phyloP scores from a whole-genome alignment of 306 rosid species.

The Calophaca sinica region DNA sequence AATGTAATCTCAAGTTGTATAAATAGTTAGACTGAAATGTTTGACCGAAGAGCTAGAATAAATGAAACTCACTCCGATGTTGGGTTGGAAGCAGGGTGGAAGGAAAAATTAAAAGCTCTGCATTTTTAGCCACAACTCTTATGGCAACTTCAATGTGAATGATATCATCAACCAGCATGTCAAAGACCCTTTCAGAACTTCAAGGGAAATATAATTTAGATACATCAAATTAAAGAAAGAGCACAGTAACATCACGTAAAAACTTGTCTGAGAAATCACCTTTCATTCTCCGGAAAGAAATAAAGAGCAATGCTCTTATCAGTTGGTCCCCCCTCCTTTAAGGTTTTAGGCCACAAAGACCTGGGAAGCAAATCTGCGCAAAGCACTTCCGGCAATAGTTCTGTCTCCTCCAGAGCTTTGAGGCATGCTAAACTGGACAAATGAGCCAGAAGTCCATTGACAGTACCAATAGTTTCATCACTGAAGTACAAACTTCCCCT shows the following conservation, averaged over 20 bases:
- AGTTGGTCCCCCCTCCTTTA: slow-evolving; percentile 58
- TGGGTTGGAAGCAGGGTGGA: slow-evolving; percentile 60
- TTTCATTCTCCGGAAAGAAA: slow-evolving; percentile 67
- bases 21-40: slow-evolving; percentile 31
- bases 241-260: not conserved
- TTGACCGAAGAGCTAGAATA: slow-evolving; percentile 5
- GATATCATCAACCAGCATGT: slow-evolving; percentile 57
- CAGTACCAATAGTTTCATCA: slow-evolving; percentile 41
- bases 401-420: slow-evolving; percentile 59
- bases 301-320: slow-evolving; percentile 70
- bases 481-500: slow-evolving; percentile 69
- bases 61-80: slow-evolving; percentile 62
- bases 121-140: slow-evolving; percentile 57
- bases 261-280: slow-evolving; percentile 51
- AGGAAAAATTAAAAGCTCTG: slow-evolving; percentile 75
- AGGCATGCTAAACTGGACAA: slow-evolving; percentile 71
- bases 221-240: slow-evolving; percentile 32
- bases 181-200: slow-evolving; percentile 62
- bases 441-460: slow-evolving; percentile 66
- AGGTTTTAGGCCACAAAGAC: slow-evolving; percentile 71
- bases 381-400: slow-evolving; percentile 56
- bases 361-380: slow-evolving; percentile 54
- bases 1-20: slow-evolving; percentile 10
- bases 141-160: slow-evolving; percentile 59
- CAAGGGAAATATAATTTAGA: slow-evolving; percentile 4